Evolutionary conservation across 2,329 filamentous ascomycete genomes (phyloP).

Genomic region (Atkinsonella hypoxylon): DNA sequence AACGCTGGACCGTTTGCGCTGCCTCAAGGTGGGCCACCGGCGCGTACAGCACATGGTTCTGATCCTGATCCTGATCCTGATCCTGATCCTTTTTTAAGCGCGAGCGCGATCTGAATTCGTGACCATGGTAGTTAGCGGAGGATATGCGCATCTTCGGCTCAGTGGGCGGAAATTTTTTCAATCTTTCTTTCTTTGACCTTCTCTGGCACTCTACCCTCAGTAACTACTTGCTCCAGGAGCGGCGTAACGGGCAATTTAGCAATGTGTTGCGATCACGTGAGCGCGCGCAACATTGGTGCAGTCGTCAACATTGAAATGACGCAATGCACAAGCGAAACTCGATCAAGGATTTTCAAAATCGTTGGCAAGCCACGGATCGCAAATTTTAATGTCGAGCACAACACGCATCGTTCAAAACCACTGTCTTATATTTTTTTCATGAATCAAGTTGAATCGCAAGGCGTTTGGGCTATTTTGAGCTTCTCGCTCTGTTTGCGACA

Average conservation of each 20-base stretch:
- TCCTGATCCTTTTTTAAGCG: background rate
- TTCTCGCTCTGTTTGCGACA: background rate
- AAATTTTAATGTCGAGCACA: no score
- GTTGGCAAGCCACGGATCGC: no score
- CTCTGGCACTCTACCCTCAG: no score
- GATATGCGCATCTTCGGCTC: no score
- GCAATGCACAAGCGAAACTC: background rate
- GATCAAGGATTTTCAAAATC: no score
- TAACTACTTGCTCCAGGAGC: no score
- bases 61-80: background rate
- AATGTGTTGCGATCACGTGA: slow-evolving; percentile 1
- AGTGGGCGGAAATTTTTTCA: no score
- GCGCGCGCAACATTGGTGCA: slow-evolving; percentile 1
- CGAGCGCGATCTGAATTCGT: background rate
- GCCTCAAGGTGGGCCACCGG: background rate
- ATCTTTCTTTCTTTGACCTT: no score
- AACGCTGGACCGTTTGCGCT: background rate
- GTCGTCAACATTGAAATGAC: background rate
- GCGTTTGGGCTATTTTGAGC: background rate
- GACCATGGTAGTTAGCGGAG: no score
- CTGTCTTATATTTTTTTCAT: background rate
- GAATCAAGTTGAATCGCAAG: background rate
- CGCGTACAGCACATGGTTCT: background rate
- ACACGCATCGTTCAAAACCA: no score
- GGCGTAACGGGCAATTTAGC: background rate